Evolutionary conservation across 345 rosid species (phyloP).

Genomic region (Eucalyptus pauciflora): DNA sequence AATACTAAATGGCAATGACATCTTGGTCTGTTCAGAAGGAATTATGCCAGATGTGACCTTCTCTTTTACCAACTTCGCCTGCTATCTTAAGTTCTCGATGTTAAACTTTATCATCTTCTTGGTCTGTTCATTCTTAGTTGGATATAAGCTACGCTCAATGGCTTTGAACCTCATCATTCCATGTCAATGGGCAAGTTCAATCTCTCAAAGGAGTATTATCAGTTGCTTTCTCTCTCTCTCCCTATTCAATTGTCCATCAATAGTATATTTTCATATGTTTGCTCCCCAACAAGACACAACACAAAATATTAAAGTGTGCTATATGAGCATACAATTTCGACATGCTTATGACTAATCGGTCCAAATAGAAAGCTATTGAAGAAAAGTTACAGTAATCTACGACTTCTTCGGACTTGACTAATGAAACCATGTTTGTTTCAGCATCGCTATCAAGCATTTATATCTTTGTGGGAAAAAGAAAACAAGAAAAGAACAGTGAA

Average conservation of each 20-base stretch:
- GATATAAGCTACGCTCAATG: not conserved
- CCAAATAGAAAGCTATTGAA: too few relatives aligned
- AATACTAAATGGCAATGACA: not conserved
- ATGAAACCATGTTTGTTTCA: not conserved
- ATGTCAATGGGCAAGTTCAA: not conserved
- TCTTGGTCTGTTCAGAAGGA: not conserved
- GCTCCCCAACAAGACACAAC: not conserved
- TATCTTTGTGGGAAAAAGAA: not conserved
- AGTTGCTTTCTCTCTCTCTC: not conserved
- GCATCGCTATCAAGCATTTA: not conserved
- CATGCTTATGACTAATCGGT: not conserved
- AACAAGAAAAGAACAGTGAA: not conserved
- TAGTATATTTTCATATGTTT: not conserved
- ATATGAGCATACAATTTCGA: too few relatives aligned
- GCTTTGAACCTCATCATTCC: too few relatives aligned
- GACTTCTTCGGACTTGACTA: not conserved
- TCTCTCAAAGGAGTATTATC: not conserved
- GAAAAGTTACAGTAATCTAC: fast-evolving
- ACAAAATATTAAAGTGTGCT: not conserved
- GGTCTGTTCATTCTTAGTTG: not conserved
- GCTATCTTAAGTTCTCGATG: not conserved
- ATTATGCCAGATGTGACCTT: not conserved
- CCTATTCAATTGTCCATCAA: not conserved
- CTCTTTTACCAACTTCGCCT: not conserved
- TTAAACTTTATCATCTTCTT: not conserved